These are phyloP conservation scores for Trichosporon ovoides DNA, from an alignment of 1,284 basidiomycete species.

Conservation along the genomic window DNA sequence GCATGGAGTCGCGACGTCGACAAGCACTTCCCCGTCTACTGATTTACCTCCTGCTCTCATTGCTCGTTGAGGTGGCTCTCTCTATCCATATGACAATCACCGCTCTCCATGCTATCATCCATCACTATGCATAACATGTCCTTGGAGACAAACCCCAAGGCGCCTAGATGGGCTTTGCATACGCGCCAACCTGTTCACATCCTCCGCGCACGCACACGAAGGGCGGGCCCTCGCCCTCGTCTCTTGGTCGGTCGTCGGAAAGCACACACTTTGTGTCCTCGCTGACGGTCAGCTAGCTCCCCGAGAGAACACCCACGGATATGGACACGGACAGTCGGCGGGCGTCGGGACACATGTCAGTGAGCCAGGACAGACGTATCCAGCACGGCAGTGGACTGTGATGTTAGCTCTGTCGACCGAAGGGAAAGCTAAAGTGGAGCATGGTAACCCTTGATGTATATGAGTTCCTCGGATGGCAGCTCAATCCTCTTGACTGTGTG, in stretches of 20 bases:
- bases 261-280: conserved; percentile 46
- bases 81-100: too few species aligned
- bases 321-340: conserved; percentile 46
- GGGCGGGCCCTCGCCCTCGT: conserved; percentile 46
- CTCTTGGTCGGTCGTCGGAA: conserved; percentile 35
- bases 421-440: too few species aligned
- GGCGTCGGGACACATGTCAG: conserved; percentile 46
- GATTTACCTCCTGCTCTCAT: conserved; percentile 20
- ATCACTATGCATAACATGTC: too few species aligned
- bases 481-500: too few species aligned
- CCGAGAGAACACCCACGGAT: conserved; percentile 33
- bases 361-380: conserved; percentile 43
- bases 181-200: conserved; percentile 31
- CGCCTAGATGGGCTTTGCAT: conserved; percentile 30
- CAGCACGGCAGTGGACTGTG: conserved; percentile 42
- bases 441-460: too few species aligned
- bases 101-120: too few species aligned
- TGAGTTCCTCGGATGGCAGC: too few species aligned
- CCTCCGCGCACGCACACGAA: conserved; percentile 39
- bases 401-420: background rate
- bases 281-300: conserved; percentile 17
- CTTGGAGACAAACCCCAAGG: too few species aligned
- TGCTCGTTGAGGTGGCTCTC: too few species aligned
- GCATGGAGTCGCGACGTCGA: conserved; percentile 73
- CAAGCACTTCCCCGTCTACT: conserved; percentile 71